Evolutionary conservation across 2,329 filamentous ascomycete species (phyloP).

Genomic region (Neofusicoccum kwambonambiense): DNA sequence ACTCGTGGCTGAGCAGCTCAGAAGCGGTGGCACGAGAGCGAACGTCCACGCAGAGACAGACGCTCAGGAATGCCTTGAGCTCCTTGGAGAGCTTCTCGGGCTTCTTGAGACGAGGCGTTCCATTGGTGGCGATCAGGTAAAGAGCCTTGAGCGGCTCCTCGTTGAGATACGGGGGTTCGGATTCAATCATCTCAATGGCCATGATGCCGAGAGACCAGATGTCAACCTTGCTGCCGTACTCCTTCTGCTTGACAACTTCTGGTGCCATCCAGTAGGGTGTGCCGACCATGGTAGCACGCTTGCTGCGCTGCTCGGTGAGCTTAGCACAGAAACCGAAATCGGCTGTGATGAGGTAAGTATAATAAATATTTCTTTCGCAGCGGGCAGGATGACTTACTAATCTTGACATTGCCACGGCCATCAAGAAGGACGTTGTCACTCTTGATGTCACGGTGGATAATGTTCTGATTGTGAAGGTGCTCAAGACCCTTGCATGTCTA

Average conservation of each 20-base stretch:
- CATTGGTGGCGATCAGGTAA: slow-evolving; percentile 96
- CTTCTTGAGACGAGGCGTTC: slow-evolving; percentile 94
- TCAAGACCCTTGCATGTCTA: slow-evolving; percentile 94
- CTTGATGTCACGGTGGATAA: slow-evolving; percentile 99
- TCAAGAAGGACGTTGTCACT: slow-evolving; percentile 97
- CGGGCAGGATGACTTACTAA: slow-evolving; percentile 63
- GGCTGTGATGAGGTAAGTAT: slow-evolving; percentile 53
- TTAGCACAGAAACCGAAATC: slow-evolving; percentile 99
- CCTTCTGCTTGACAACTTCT: slow-evolving; percentile 98
- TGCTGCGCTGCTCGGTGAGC: slow-evolving; percentile 92
- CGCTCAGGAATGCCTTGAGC: slow-evolving; percentile 92
- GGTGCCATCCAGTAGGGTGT: slow-evolving; percentile 99
- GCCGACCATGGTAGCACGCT: slow-evolving; percentile 98
- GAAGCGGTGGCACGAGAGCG: slow-evolving; percentile 88
- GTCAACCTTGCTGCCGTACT: slow-evolving; percentile 96
- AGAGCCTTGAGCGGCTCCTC: slow-evolving; percentile 96
- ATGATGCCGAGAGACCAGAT: slow-evolving; percentile 99
- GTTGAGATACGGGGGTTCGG: slow-evolving; percentile 95
- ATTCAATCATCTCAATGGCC: slow-evolving; percentile 99
- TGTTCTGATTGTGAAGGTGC: slow-evolving; percentile 91
- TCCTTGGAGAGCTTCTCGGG: slow-evolving; percentile 97
- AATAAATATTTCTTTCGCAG: not conserved
- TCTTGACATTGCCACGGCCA: slow-evolving; percentile 93
- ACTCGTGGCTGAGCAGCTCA: slow-evolving; percentile 88
- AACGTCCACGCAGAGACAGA: slow-evolving; percentile 95